Percentiles rank a stretch among this genome's conserved stretches.
These are phyloP conservation scores for Letharia lupina DNA, from an alignment of 495 filamentous ascomycete genomes.

Conservation along the genomic window DNA sequence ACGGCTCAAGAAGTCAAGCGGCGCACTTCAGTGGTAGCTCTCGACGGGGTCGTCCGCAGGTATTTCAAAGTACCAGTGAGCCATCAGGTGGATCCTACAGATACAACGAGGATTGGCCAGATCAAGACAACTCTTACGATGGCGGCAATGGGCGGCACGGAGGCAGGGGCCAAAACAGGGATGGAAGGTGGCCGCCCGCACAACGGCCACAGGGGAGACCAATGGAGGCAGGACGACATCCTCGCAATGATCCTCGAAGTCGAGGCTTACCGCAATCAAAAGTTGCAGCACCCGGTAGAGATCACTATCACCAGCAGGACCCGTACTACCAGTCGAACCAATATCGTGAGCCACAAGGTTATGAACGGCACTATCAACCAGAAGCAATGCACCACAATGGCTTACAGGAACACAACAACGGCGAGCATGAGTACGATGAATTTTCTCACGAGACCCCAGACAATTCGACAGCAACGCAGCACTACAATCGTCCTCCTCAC, in stretches of 20 bases:
- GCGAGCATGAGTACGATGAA: slow-evolving; percentile 3
- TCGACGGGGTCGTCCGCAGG: slow-evolving; percentile 2
- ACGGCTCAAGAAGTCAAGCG: slow-evolving; percentile 2
- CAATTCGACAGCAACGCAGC: slow-evolving; percentile 1
- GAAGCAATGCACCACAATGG: not conserved
- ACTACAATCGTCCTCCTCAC: not conserved
- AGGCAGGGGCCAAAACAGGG: slow-evolving; percentile 2
- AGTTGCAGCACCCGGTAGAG: slow-evolving; percentile 3
- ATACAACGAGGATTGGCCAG: slow-evolving; percentile 7
- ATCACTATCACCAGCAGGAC: slow-evolving; percentile 5
- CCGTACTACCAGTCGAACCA: slow-evolving; percentile 1
- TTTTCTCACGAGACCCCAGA: not conserved
- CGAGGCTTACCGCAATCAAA: slow-evolving; percentile 3
- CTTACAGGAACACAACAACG: slow-evolving; percentile 2
- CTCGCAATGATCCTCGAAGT: slow-evolving; percentile 19
- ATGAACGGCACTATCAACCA: slow-evolving; percentile 6
- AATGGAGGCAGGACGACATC: not conserved
- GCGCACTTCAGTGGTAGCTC: slow-evolving; percentile 3
- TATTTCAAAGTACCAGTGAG: not conserved
- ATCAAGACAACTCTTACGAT: not conserved
- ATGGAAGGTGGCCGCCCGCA: slow-evolving; percentile 10
- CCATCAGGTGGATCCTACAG: slow-evolving; percentile 1
- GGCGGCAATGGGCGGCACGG: slow-evolving; percentile 1
- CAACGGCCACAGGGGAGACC: slow-evolving; percentile 3
- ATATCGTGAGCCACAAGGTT: not conserved